These are phyloP conservation scores for Micractinium conductrix DNA, from an alignment of 139 green algal genomes.

Conservation along the genomic window DNA sequence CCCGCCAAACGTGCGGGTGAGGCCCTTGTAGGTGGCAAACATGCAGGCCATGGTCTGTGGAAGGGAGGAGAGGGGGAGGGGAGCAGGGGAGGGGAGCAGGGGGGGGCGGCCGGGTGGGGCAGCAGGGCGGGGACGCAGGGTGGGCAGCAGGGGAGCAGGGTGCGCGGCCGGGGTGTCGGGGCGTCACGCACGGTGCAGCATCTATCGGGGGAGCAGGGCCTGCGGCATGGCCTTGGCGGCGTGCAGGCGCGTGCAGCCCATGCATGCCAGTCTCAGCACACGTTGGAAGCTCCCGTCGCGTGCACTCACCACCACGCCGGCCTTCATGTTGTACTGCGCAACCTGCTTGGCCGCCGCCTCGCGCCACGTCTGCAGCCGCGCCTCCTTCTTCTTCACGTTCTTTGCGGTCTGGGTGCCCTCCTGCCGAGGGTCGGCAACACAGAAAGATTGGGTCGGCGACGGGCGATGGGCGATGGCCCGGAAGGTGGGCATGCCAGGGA, in stretches of 20 bases:
- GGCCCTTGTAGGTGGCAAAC: conserved; percentile 27
- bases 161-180: no score
- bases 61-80: no score
- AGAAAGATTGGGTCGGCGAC: no score
- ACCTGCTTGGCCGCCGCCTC: conserved; percentile 31
- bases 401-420: conserved; percentile 10
- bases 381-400: conserved; percentile 42
- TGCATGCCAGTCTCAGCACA: no score
- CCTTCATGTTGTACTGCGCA: conserved; percentile 22
- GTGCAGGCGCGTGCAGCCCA: no score
- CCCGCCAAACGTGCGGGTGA: conserved; percentile 7
- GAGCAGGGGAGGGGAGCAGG: neutral
- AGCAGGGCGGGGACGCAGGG: no score
- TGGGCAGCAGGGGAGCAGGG: neutral
- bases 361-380: conserved; percentile 33
- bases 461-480: no score
- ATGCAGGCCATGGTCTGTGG: conserved; percentile 38
- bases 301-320: conserved; percentile 33
- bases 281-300: no score
- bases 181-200: neutral
- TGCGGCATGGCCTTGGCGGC: neutral
- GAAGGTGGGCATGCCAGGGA: no score
- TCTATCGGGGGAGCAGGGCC: no score
- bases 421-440: no score
- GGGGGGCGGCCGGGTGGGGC: neutral